Evolutionary conservation across 148 eudicot species (phyloP).

Genomic region (Diospyros lotus): DNA sequence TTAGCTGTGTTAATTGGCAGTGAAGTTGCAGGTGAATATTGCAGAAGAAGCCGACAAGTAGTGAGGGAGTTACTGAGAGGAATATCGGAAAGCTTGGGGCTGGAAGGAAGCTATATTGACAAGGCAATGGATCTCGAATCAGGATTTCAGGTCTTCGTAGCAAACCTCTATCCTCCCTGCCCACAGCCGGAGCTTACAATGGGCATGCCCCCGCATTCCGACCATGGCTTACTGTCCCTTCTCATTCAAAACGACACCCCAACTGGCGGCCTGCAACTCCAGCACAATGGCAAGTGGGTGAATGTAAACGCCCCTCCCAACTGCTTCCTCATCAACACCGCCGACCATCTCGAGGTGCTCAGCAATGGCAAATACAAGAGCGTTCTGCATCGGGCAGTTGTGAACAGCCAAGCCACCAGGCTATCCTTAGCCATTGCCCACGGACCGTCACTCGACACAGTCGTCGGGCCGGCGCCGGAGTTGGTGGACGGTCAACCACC

Average conservation of each 20-base stretch:
- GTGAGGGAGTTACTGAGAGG: constrained; percentile 26
- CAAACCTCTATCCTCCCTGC: constrained; percentile 9
- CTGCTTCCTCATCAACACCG: constrained; percentile 40
- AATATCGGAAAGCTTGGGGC: constrained; percentile 12
- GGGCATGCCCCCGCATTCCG: constrained; percentile 1
- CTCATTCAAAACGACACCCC: constrained; percentile 34
- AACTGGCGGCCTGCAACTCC: constrained; percentile 33
- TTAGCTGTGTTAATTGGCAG: too few relatives aligned
- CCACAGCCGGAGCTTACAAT: constrained; percentile 7
- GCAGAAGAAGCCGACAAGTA: constrained; percentile 17
- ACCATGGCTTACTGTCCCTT: constrained; percentile 1
- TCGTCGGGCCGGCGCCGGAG: constrained; percentile 21
- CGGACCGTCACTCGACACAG: constrained; percentile 36
- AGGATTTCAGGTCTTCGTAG: neutral
- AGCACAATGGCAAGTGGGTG: constrained; percentile 34
- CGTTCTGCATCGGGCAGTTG: constrained; percentile 30
- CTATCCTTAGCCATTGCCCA: constrained; percentile 27
- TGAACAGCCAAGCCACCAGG: constrained; percentile 25
- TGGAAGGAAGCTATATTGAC: too few relatives aligned
- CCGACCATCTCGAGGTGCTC: constrained; percentile 40
- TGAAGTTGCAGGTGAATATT: constrained; percentile 21
- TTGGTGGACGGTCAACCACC: constrained; percentile 10
- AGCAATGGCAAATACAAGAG: constrained; percentile 35
- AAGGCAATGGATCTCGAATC: too few relatives aligned
- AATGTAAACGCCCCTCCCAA: constrained; percentile 34